These are phyloP conservation scores for Sclerotinia spermophila DNA, from an alignment of 2,329 filamentous ascomycete species.

Conservation along the genomic window DNA sequence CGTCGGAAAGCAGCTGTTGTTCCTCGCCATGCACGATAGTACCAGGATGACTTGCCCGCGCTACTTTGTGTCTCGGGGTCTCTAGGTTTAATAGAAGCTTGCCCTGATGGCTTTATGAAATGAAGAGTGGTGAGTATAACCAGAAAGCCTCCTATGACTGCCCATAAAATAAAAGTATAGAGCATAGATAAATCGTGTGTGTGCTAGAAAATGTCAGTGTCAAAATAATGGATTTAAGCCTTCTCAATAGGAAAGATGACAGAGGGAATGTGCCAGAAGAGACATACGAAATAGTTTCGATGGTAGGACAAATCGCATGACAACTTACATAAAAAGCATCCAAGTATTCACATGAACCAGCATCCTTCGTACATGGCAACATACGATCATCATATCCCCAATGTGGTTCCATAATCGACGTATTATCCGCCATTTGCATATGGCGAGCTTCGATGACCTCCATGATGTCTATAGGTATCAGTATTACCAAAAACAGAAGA, in stretches of 20 bases:
- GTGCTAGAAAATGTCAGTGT: constrained; percentile 24
- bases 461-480: neutral
- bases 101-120: constrained; percentile 29
- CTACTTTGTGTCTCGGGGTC: constrained; percentile 15
- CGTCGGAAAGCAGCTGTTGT: constrained; percentile 25
- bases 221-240: neutral
- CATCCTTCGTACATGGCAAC: constrained; percentile 53
- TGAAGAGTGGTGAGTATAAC: constrained; percentile 41
- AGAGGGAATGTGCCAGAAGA: neutral
- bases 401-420: constrained; percentile 22
- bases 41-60: constrained; percentile 21
- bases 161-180: constrained; percentile 56
- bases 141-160: constrained; percentile 47
- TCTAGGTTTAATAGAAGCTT: constrained; percentile 29
- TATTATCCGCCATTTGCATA: constrained; percentile 19
- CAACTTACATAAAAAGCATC: constrained; percentile 47
- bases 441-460: constrained; percentile 12
- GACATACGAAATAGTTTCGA: too few species aligned
- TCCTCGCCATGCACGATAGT: constrained; percentile 28
- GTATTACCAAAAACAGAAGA: neutral
- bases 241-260: neutral
- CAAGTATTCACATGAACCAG: constrained; percentile 55
- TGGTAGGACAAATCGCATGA: neutral
- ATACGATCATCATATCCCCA: constrained; percentile 55
- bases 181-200: constrained; percentile 52